Evolutionary conservation across 257 asterid species (phyloP).

Genomic region (Plantago major): DNA sequence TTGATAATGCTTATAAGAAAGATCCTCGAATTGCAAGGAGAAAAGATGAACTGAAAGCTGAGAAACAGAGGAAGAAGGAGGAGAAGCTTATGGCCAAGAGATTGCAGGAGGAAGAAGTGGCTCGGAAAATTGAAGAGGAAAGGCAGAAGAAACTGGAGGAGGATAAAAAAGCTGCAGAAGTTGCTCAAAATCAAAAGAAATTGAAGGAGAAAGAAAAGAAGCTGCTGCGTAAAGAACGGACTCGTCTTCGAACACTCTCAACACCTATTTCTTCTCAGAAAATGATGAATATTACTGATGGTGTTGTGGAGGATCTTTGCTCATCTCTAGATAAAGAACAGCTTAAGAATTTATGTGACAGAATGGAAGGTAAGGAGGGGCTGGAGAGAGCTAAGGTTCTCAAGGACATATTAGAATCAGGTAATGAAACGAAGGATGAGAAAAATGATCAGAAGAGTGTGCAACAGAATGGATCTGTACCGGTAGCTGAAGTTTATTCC

Average conservation of each 20-base stretch:
- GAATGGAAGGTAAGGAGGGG: conserved; percentile 57
- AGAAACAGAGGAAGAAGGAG: conserved; percentile 83
- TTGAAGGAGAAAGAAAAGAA: conserved; percentile 78
- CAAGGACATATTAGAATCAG: conserved; percentile 39
- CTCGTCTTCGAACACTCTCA: conserved; percentile 75
- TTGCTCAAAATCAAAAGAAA: conserved; percentile 71
- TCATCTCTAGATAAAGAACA: conserved; percentile 68
- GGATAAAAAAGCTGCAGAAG: conserved; percentile 76
- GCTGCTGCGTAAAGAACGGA: conserved; percentile 75
- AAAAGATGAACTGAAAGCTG: conserved; percentile 79
- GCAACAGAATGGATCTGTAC: conserved; percentile 55
- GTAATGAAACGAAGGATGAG: conserved; percentile 34
- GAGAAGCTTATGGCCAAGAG: conserved; percentile 82
- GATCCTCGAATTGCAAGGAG: conserved; percentile 82
- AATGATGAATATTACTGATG: conserved; percentile 49
- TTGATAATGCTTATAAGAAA: conserved; percentile 84
- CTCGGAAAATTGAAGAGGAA: conserved; percentile 72
- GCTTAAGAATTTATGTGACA: conserved; percentile 57
- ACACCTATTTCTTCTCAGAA: conserved; percentile 43
- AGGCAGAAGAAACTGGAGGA: conserved; percentile 71
- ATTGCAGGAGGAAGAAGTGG: conserved; percentile 82
- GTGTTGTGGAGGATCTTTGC: conserved; percentile 69
- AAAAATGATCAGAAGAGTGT: conserved; percentile 35
- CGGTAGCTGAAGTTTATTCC: conserved; percentile 27
- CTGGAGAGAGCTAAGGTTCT: conserved; percentile 48